Evolutionary conservation across 257 asterid genomes (phyloP), one percentile per base, ranked within the genome.

Genomic region (Vinca minor): DNA sequence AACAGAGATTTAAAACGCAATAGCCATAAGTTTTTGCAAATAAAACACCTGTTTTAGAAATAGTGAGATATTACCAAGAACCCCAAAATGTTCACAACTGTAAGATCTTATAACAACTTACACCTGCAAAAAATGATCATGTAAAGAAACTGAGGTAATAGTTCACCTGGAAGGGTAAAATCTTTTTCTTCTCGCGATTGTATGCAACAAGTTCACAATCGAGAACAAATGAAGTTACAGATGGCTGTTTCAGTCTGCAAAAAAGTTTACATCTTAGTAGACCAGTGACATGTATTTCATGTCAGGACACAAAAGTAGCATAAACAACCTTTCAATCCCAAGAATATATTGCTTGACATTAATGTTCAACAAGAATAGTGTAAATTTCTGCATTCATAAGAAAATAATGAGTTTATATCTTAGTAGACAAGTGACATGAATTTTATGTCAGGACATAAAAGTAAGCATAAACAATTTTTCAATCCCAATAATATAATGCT

Each of bases 181-280:
- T 93, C 77, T 79, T 93, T 77, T 85, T 94, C 69, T 89, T 87
- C 82, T 87, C 92, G 42, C 91, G 95, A 52, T 89, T 96, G 21
- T 78, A 89, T 69, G 97, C 99, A 75, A 93, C 99, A 75, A 89
- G 77, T 78, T 93, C 99, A 39, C 99, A 93, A 69, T 93, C 97
- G 48, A 93, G 96, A 78, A 91, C 96, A 76, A 91, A 91, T 66
- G 97, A 93, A 54, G 78, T 74, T 35, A 81, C 87, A 57, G 92
- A 76, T 28, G 97, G 81, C 61, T 68, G 74, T 74, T 84, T 87
- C 20, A 89, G 76, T 76, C 99, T 93, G 92, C 84, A 78, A n/a
- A 59, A 54, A 67, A 47, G 46, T 3, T 6, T 6, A 58, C 15
- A 32, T 14, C 14, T 55, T 17, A 67, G 68, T 39, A 41, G 44